A percentile compares a stretch with the other conserved stretches of the same genome.
phyloP scores from a whole-genome alignment of 352 stramenopile genomes.

The Thalassiosira tumida region DNA sequence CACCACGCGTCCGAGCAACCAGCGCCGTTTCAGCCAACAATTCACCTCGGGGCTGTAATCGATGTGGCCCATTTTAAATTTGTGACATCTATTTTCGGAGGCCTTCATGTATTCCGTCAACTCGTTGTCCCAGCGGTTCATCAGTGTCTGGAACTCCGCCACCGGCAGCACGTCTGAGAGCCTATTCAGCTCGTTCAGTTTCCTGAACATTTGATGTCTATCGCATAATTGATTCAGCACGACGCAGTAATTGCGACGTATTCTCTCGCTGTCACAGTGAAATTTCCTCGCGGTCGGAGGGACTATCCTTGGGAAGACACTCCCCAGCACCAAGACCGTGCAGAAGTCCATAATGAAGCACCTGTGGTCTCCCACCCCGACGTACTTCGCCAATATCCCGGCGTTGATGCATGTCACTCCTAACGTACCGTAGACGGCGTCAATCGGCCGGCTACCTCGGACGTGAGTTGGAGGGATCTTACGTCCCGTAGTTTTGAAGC shows the following conservation, averaged over 20 bases:
- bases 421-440: neutral
- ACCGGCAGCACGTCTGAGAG: neutral
- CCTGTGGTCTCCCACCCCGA: conserved; percentile 7
- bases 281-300: neutral
- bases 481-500: neutral
- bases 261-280: neutral
- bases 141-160: neutral
- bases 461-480: neutral
- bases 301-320: neutral
- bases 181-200: neutral
- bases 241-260: neutral
- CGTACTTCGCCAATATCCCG: neutral
- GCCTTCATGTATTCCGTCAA: conserved; percentile 4
- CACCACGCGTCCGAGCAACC: neutral
- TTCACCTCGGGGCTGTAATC: neutral
- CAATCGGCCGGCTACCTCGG: neutral
- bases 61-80: neutral
- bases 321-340: neutral
- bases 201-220: neutral
- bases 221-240: neutral
- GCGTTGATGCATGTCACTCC: neutral
- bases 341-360: conserved; percentile 30
- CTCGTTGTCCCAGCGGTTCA: conserved; percentile 3
- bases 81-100: neutral
- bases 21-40: neutral